Evolutionary conservation across 176 grass and related monocot genomes (phyloP).

Genomic region (Dactylis glomerata): DNA sequence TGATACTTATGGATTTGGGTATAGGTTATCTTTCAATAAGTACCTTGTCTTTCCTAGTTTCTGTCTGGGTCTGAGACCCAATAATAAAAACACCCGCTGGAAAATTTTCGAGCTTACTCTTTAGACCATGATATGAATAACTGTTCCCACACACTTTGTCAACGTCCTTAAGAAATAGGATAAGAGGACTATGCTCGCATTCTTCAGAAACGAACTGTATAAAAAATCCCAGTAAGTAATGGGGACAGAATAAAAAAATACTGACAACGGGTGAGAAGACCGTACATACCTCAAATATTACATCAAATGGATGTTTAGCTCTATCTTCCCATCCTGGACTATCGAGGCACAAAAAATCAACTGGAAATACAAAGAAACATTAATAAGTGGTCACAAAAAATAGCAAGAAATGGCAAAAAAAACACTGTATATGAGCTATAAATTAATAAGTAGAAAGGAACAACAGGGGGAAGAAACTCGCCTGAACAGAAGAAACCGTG

Average conservation of each 20-base stretch:
- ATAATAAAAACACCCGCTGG: conserved; percentile 82
- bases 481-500: conserved; percentile 95
- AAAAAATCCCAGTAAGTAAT: conserved; percentile 28
- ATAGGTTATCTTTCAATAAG: not conserved
- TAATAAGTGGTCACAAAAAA: conserved; percentile 20
- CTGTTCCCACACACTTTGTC: conserved; percentile 77
- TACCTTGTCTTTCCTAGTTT: conserved; percentile 94
- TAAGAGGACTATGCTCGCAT: conserved; percentile 54
- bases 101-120: conserved; percentile 66
- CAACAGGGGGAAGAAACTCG: conserved; percentile 1
- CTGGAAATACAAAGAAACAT: conserved; percentile 42
- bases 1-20: not conserved
- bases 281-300: conserved; percentile 66
- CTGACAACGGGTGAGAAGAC: conserved; percentile 12
- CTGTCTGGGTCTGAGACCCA: conserved; percentile 72
- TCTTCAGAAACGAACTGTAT: conserved; percentile 79
- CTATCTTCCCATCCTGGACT: conserved; percentile 64
- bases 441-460: not conserved
- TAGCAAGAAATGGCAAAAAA: conserved; percentile 37
- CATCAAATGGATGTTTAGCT: conserved; percentile 78
- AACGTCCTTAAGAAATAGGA: conserved; percentile 82
- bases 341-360: conserved; percentile 72
- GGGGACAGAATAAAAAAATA: conserved; percentile 18
- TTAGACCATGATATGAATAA: conserved; percentile 67
- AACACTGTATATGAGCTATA: conserved; percentile 8